Base-by-base conservation (phyloP, 768 basidiomycete genomes). In the Phylloporus arenicola region DNA sequence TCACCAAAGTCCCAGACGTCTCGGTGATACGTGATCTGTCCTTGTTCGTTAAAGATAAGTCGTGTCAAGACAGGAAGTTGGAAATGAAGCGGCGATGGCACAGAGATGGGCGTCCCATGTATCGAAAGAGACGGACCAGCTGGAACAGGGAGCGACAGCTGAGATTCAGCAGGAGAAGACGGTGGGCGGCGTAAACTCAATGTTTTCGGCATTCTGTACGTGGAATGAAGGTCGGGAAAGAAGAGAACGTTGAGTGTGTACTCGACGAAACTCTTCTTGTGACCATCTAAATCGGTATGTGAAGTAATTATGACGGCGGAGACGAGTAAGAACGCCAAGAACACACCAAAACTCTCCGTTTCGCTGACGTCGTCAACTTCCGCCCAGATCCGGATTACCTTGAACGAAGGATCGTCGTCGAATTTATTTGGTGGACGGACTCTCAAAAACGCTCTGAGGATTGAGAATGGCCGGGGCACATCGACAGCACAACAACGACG, bases 1-100 rank as follows among this genome's bases (percentile, higher is more conserved):
- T 92, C 89, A 63, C 83, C 81, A 38, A 88, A 73, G 57, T 91
- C 87, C 86, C 86, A 90, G 34, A 86, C 74, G 60, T 91, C 89
- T 25, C 86, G 78, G 63, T 92, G 89, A 58, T 82, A 78, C 4
- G 86, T 84, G 54, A 92, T 83, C 52, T 77, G 79, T n/a, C 85
- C 86, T 60, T 83, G 83, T 57, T 90, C 88, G 67, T 90, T 90
- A 68, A 92, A 88, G 29, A 79, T 76, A 31, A 91, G 75, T 25
- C 82, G 78, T 4, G 87, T 86, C 50, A 86, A 75, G 43, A 90
- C 78, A 42, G 77, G 85, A 6, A 92, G 76, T 59, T 79, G 75
- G 57, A 88, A 72, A 62, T 88, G 85, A n/a, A 91, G 68, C 1
- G 88, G 85, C 14, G 84, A 85, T 1, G 84, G 81, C 16, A 84